Evolutionary conservation across 352 stramenopile species (phyloP), one percentile per base, ranked within the genome.

Genomic region (Globisporangium perplexum): DNA sequence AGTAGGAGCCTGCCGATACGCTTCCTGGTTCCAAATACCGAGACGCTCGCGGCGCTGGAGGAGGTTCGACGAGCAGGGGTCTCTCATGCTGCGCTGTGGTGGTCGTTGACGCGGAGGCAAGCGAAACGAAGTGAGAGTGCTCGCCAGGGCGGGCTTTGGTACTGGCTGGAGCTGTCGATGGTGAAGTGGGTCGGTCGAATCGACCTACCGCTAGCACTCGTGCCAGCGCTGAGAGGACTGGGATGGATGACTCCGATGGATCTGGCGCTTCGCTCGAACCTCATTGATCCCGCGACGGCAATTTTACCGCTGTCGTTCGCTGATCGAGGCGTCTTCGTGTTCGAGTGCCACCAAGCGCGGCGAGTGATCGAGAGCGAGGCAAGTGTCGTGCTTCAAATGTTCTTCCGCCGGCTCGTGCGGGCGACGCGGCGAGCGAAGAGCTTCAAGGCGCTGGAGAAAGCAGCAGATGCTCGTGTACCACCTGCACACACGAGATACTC

Each of bases 91-190:
- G 42, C 61, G 1, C 28, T 79, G 18, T 42, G 69, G 12, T 77
- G 62, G 62, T 28, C 33, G 22, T 35, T 79, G 44, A 59, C 33
- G 28, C 53, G 38, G 5, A 66, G 62, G 36, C 71, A 68, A 49
- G 20, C 41, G 8, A 57, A 53, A 10, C 50, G 56, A 35, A 70
- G 67, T 44, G 33, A 50, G 24, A 53, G 36, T 1, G 66, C 61
- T 24, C 62, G 44, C 23, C n/a, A 52, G 26, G 67, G 65, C 23
- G 62, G 66, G 4, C 53, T 79, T 11, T 74, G 72, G 60, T 55
- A 58, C 50, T 79, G 69, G 69, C 47, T 82, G 10, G 67, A 74
- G 17, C 38, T 75, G 7, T 54, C 72, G 2, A 78, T 75, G 69
- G 3, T 20, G 1, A 55, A 59, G 50, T 82, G 72, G 72, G n/a